Evolutionary conservation across 1,284 basidiomycete species (phyloP), one percentile per base, ranked within the genome.

Genomic region (Polyporus tsugae): DNA sequence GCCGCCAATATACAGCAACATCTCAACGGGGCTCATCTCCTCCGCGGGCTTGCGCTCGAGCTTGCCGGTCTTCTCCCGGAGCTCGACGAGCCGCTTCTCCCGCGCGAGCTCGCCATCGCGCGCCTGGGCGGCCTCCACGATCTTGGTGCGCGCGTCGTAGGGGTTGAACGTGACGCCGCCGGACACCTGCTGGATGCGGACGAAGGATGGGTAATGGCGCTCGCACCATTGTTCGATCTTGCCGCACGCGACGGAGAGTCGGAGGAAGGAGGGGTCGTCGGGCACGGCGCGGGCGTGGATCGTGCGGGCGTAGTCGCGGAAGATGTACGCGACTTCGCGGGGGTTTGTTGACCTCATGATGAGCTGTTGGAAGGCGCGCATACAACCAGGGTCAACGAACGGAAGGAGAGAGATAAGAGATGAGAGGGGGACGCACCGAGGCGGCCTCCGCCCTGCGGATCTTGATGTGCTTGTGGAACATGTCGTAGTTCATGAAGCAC

Each of bases 151-250:
- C 2, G 88, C 85, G 79, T 94, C 92, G 35, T 73, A 75, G 1
- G 83, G 78, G 75, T 85, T 78, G 75, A 86, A 82, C 25, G 80
- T 77, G 53, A 75, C 74, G 41, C 79, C 77, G 29, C 77, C 75
- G 6, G 74, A 66, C 9, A 80, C 72, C 46, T 77, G 72, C 39
- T 78, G 73, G 60, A 95, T 77, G 15, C 82, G 74, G 64, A 96
- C 88, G 82, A 96, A 96, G 2, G 94, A 93, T 2, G 95, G 95
- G 81, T 94, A 97, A 81, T 95, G 86, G 75, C 90, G 91, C 80
- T 98, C 96, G 71, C 85, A 90, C 96, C 96, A 98, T 81, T 91
- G 89, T 75, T 97, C 95, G 78, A 98, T 94, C 94, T 93, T 92
- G 69, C 92, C 92, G 73, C 93, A 95, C 5, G 91, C 89, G 62